Evolutionary conservation across 1,284 basidiomycete genomes (phyloP).

Genomic region (Leccinum subspadiceum): DNA sequence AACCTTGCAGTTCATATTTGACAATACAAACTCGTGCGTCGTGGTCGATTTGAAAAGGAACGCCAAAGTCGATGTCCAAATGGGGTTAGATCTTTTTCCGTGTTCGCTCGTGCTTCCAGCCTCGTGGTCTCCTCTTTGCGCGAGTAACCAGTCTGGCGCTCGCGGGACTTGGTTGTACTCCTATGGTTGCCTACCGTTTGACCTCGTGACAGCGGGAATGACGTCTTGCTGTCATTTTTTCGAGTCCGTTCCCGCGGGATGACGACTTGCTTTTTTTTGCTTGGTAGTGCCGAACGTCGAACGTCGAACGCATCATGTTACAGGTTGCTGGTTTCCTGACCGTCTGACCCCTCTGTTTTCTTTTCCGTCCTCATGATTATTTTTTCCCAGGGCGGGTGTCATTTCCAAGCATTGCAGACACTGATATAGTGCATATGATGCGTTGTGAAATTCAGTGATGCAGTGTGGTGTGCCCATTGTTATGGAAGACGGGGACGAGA

Average conservation of each 20-base stretch:
- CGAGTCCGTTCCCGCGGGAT: not conserved
- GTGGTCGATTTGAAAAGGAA: constrained; percentile 1
- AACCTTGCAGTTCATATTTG: constrained; percentile 14
- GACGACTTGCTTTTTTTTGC: not conserved
- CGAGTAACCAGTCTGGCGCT: constrained; percentile 1
- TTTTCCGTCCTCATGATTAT: not conserved
- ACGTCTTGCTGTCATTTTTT: not conserved
- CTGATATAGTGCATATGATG: not conserved
- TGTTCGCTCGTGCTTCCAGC: not conserved
- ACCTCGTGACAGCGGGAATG: not conserved
- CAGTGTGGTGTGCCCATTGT: constrained; percentile 9
- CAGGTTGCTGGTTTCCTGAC: not conserved
- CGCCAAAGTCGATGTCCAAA: constrained; percentile 7
- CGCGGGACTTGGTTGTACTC: not conserved
- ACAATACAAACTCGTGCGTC: not conserved
- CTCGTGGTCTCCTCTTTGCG: constrained; percentile 19
- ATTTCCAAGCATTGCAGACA: constrained; percentile 2
- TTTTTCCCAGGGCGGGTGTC: not conserved
- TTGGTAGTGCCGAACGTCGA: not conserved
- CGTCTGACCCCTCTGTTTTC: not conserved
- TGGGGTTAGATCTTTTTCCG: not conserved
- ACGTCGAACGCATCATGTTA: not conserved
- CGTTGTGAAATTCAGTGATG: constrained; percentile 27
- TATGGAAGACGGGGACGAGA: constrained; percentile 25
- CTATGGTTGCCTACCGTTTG: not conserved